These are phyloP conservation scores for Fusarium dimerum DNA, from an alignment of 2,329 filamentous ascomycete genomes.

Conservation along the genomic window DNA sequence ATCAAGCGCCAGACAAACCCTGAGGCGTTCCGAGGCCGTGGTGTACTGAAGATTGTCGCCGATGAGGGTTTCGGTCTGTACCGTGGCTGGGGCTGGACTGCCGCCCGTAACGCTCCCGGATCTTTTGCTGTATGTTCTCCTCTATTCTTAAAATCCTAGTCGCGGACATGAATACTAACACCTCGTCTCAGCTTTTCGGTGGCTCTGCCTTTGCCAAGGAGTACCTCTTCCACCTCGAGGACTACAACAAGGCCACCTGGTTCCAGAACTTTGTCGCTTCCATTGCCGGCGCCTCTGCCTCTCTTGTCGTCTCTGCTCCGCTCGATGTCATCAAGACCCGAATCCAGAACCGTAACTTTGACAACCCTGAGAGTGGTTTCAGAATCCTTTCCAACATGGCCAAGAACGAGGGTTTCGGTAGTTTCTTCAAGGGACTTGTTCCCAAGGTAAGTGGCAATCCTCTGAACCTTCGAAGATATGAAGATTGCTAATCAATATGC, in stretches of 20 bases:
- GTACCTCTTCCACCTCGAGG: constrained; percentile 83
- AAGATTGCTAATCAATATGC: constrained; percentile 18
- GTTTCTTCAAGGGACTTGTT: constrained; percentile 97
- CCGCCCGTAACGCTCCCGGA: constrained; percentile 92
- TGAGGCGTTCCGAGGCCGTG: constrained; percentile 93
- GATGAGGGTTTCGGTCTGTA: constrained; percentile 97
- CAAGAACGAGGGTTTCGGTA: constrained; percentile 78
- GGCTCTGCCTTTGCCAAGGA: constrained; percentile 97
- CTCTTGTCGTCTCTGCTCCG: constrained; percentile 93
- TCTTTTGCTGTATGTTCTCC: constrained; percentile 80
- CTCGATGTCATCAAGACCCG: constrained; percentile 98
- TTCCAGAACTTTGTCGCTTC: constrained; percentile 97
- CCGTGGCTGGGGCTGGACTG: constrained; percentile 96
- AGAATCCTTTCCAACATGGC: constrained; percentile 91
- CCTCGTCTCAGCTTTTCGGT: constrained; percentile 75
- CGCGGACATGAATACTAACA: constrained; percentile 18
- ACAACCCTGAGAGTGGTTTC: constrained; percentile 94
- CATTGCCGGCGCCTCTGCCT: constrained; percentile 90
- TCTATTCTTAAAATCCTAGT: background rate
- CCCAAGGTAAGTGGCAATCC: constrained; percentile 66
- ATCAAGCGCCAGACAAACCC: constrained; percentile 99
- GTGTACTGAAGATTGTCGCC: constrained; percentile 82
- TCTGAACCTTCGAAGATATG: constrained; percentile 2
- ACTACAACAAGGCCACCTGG: constrained; percentile 97
- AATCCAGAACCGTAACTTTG: constrained; percentile 98